phyloP scores from a whole-genome alignment of 345 rosid genomes.

The Brassica napus region Da-Ae NC_063451.1:35858001-35858500 shows the following conservation, averaged over 20 bases:
- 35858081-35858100: constrained; percentile 18
- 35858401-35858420: constrained; percentile 79
- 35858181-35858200: constrained; percentile 14
- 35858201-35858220: neutral
- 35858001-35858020: constrained; percentile 72
- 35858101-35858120: constrained; percentile 24
- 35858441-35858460: constrained; percentile 43
- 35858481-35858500: constrained; percentile 44
- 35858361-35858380: constrained; percentile 24
- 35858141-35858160: constrained; percentile 28
- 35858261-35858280: constrained; percentile 9
- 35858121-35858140: constrained; percentile 23
- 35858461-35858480: constrained; percentile 38
- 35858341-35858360: constrained; percentile 50
- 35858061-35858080: constrained; percentile 10
- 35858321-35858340: constrained; percentile 66
- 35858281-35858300: constrained; percentile 33
- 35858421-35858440: constrained; percentile 63
- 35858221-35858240: constrained; percentile 13
- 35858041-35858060: constrained; percentile 95
- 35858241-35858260: constrained; percentile 21
- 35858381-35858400: constrained; percentile 98
- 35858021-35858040: constrained; percentile 79
- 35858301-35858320: constrained; percentile 34
- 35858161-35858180: neutral